Conservation (phyloP, 2,329 filamentous ascomycete species). For the Fusarium sororula region DNA sequence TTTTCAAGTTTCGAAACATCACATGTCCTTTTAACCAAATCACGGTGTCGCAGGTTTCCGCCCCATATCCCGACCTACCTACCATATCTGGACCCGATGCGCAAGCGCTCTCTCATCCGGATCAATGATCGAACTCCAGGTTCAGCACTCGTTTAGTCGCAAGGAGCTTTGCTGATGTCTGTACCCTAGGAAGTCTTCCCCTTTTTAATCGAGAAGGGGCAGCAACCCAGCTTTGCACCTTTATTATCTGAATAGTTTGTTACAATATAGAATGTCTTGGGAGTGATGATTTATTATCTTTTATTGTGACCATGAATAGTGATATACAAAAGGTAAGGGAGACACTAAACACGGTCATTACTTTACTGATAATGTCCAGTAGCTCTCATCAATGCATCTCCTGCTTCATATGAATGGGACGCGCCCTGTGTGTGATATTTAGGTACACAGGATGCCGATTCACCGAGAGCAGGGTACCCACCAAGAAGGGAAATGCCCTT, state of each 20-base stretch:
- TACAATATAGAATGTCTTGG: constrained; percentile 34
- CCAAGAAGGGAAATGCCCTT: neutral
- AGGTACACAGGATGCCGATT: neutral
- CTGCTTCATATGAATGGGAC: neutral
- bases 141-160: constrained; percentile 43
- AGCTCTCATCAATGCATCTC: neutral
- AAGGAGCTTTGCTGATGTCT: constrained; percentile 43
- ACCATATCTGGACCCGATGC: constrained; percentile 26
- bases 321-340: neutral
- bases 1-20: constrained; percentile 26
- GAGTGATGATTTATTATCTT: neutral
- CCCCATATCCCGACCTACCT: constrained; percentile 13
- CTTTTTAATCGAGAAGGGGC: constrained; percentile 26
- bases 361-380: constrained; percentile 17
- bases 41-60: constrained; percentile 42
- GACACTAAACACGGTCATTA: neutral
- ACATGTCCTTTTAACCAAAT: constrained; percentile 39
- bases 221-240: constrained; percentile 30
- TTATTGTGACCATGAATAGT: constrained; percentile 6
- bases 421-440: neutral
- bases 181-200: constrained; percentile 43
- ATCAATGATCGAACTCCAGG: constrained; percentile 35
- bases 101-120: constrained; percentile 14
- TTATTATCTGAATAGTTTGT: constrained; percentile 34
- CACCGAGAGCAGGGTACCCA: neutral